Conservation (phyloP, 306 rosid genomes). For the Ormosia emarginata region DNA sequence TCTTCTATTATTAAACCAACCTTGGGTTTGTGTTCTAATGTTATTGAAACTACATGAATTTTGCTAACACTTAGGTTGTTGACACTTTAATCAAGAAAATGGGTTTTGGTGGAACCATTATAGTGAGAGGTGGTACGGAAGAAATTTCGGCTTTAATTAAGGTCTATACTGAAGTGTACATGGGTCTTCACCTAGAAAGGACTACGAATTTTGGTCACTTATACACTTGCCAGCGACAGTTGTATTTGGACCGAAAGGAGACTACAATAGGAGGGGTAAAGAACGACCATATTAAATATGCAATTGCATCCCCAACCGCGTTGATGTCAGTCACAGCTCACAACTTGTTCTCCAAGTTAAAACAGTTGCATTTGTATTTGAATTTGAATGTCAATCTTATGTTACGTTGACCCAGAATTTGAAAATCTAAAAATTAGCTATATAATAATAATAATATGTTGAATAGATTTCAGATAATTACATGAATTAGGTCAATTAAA, state of each 20-base stretch:
- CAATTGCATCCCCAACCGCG: not conserved
- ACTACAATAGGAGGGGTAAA: not conserved
- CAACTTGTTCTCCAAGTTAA: not conserved
- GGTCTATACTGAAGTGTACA: not conserved
- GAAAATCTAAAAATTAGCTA: too few species aligned
- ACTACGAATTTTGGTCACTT: not conserved
- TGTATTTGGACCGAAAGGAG: not conserved
- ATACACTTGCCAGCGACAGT: not conserved
- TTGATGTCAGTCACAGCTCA: conserved; percentile 4
- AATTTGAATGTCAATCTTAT: not conserved
- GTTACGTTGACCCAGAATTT: not conserved
- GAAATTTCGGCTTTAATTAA: conserved; percentile 2
- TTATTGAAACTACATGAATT: not conserved
- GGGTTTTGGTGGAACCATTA: not conserved
- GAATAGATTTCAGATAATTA: too few species aligned
- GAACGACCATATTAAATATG: not conserved
- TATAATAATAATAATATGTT: too few species aligned
- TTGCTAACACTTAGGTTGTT: not conserved
- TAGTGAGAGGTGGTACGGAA: not conserved
- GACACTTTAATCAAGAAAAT: not conserved
- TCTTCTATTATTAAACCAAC: too few species aligned
- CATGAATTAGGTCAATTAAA: too few species aligned
- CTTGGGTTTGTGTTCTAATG: not conserved
- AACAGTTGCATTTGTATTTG: not conserved
- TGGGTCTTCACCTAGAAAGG: not conserved